These are phyloP conservation scores for Gnetum montanum DNA, from an alignment of 75 land plant genomes.

Conservation along the genomic window DNA sequence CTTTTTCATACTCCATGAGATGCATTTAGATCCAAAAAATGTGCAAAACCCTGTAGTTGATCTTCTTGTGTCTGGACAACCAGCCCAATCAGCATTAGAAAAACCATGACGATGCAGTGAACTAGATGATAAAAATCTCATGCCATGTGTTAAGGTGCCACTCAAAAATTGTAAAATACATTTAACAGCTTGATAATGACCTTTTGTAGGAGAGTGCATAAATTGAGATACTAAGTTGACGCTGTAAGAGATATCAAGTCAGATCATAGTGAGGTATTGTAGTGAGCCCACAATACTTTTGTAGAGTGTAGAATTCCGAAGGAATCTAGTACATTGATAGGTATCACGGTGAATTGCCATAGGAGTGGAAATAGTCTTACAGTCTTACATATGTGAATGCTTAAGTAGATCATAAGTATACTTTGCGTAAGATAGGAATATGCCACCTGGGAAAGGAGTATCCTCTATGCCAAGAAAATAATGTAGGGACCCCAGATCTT, in stretches of 20 bases:
- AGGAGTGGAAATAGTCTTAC: no score
- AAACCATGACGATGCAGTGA: constrained; percentile 2
- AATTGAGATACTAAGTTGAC: background rate
- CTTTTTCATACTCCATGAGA: constrained; percentile 19
- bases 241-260: constrained; percentile 1
- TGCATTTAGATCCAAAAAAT: constrained; percentile 6
- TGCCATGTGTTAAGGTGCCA: background rate
- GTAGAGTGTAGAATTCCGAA: constrained; percentile 5
- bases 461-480: no score
- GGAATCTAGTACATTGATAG: no score
- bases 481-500: no score
- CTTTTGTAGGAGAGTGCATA: constrained; percentile 3
- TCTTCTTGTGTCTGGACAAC: constrained; percentile 2
- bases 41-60: constrained; percentile 28
- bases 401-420: no score
- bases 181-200: background rate
- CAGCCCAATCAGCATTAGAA: constrained; percentile 20
- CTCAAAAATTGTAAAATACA: background rate
- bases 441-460: no score
- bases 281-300: constrained; percentile 4
- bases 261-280: constrained; percentile 9
- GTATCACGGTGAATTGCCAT: no score
- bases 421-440: no score
- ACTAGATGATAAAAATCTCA: background rate
- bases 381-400: no score